Conservation (phyloP, 805 yeast genomes). For the Ogataea salicorniae region DNA sequence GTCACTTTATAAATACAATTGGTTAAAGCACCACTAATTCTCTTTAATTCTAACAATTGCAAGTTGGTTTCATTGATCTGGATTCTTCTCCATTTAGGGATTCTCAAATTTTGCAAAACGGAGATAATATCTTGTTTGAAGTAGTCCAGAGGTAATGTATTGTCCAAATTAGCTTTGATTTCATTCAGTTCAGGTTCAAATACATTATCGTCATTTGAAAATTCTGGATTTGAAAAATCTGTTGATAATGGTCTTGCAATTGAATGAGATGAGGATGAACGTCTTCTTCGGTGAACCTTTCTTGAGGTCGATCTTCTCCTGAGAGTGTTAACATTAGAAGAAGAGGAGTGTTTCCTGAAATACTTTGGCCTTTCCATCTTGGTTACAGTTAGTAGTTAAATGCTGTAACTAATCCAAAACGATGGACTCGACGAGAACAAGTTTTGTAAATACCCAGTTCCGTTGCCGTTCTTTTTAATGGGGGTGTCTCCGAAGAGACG, state of each 20-base stretch:
- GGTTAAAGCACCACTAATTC: slow-evolving; percentile 91
- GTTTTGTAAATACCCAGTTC: too few relatives aligned
- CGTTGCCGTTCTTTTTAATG: too few relatives aligned
- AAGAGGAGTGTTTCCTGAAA: slow-evolving; percentile 17
- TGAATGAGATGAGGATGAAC: slow-evolving; percentile 24
- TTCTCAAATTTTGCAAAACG: slow-evolving; percentile 54
- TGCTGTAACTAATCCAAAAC: too few relatives aligned
- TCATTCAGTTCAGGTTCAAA: slow-evolving; percentile 14
- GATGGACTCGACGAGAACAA: too few relatives aligned
- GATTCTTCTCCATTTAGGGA: slow-evolving; percentile 76
- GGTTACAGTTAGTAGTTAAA: too few relatives aligned
- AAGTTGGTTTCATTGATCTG: slow-evolving; percentile 30
- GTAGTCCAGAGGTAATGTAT: slow-evolving; percentile 75
- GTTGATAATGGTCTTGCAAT: slow-evolving; percentile 11
- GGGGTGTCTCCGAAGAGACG: too few relatives aligned
- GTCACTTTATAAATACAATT: slow-evolving; percentile 76
- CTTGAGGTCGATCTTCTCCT: slow-evolving; percentile 24
- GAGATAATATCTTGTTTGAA: slow-evolving; percentile 76
- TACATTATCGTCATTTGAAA: slow-evolving; percentile 3
- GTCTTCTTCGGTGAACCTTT: slow-evolving; percentile 12
- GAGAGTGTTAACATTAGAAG: slow-evolving; percentile 5
- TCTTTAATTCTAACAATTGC: slow-evolving; percentile 44
- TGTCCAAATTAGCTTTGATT: slow-evolving; percentile 61
- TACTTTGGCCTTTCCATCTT: slow-evolving; percentile 22
- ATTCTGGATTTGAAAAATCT: slow-evolving; percentile 9